Conservation (phyloP, 108 stramenopile genomes). For the Chaetoceros muelleri region DNA sequence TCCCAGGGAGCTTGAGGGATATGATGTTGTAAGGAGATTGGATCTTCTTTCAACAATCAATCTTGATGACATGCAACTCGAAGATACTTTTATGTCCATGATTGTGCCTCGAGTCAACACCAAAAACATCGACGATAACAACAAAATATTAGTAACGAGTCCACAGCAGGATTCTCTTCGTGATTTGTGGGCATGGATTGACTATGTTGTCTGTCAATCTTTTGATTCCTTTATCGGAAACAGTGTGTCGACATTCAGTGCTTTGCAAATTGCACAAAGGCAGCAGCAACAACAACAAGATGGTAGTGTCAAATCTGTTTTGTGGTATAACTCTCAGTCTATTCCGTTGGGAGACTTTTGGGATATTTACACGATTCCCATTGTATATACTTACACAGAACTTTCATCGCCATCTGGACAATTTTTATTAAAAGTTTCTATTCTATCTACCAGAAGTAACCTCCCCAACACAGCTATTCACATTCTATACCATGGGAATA, state of each 20-base stretch:
- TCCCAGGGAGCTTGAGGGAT: background rate
- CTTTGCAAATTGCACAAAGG: slow-evolving; percentile 12
- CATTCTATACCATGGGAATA: slow-evolving; percentile 11
- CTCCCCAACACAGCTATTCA: slow-evolving; percentile 9
- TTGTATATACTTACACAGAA: slow-evolving; percentile 15
- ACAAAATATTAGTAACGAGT: background rate
- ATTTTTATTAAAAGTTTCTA: slow-evolving; percentile 1
- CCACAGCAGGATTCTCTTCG: background rate
- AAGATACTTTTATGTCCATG: too few species aligned
- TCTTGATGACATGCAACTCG: too few species aligned
- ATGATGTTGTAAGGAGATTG: too few species aligned
- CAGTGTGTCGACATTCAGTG: slow-evolving; percentile 6
- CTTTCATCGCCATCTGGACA: background rate
- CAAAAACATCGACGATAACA: too few species aligned
- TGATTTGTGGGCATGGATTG: slow-evolving; percentile 9
- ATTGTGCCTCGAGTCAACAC: too few species aligned
- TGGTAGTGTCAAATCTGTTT: too few species aligned
- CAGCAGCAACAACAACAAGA: too few species aligned
- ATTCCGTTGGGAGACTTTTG: slow-evolving; percentile 11
- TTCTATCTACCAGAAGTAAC: slow-evolving; percentile 1
- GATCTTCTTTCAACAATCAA: too few species aligned
- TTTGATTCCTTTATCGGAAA: slow-evolving; percentile 5
- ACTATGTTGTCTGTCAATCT: background rate
- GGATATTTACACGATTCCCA: slow-evolving; percentile 8
- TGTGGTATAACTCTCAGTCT: slow-evolving; percentile 14